These are phyloP conservation scores for Leishmania major DNA, from an alignment of 208 protist species.

Conservation along the genomic window DNA sequence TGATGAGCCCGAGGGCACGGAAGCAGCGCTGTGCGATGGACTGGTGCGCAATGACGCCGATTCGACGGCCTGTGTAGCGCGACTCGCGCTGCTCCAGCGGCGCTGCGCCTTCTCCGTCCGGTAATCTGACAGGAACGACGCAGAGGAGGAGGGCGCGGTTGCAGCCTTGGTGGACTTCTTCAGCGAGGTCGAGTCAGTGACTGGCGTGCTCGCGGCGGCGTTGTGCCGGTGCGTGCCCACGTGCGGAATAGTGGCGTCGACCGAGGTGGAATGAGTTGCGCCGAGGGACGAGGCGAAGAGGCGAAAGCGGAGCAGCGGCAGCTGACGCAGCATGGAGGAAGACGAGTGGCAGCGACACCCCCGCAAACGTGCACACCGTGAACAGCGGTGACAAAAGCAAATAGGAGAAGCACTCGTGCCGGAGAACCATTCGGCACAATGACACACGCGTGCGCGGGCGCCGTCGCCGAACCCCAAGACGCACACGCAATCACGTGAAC, in stretches of 20 bases:
- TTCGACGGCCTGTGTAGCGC: not conserved
- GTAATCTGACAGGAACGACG: slow-evolving; percentile 6
- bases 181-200: not conserved
- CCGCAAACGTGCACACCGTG: not conserved
- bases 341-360: not conserved
- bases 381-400: not conserved
- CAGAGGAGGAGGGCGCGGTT: not conserved
- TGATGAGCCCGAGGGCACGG: not conserved
- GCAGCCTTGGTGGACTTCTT: not conserved
- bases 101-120: slow-evolving; percentile 8
- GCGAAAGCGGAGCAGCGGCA: slow-evolving; percentile 8
- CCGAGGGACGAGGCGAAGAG: slow-evolving; percentile 2
- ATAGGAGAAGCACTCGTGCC: not conserved
- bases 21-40: not conserved
- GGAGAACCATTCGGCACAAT: not conserved
- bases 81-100: slow-evolving; percentile 6
- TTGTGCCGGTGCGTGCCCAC: not conserved
- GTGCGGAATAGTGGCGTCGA: not conserved
- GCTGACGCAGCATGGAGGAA: slow-evolving; percentile 1
- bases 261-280: not conserved
- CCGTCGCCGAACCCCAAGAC: not conserved
- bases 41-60: not conserved
- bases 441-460: not conserved
- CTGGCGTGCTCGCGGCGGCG: not conserved
- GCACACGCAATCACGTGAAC: not conserved